Evolutionary conservation across 2,329 filamentous ascomycete species (phyloP).

Genomic region (Magnaporthales sp.): DNA sequence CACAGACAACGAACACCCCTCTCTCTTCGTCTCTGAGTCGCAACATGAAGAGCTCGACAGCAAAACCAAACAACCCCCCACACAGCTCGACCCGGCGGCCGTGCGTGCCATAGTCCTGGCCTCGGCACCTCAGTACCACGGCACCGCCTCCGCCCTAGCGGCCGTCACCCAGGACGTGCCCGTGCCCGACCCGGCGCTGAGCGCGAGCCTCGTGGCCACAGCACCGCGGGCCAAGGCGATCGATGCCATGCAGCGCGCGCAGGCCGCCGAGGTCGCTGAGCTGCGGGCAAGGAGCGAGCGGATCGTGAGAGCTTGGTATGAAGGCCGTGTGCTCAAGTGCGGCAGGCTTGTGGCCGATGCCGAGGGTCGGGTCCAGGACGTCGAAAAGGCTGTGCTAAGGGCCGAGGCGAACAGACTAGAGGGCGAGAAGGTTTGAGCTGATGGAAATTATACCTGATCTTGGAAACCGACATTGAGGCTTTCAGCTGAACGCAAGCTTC

Average conservation of each 20-base stretch:
- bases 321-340: conserved; percentile 58
- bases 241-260: conserved; percentile 51
- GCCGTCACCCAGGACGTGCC: conserved; percentile 44
- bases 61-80: conserved; percentile 34
- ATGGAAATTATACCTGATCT: background rate
- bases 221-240: conserved; percentile 56
- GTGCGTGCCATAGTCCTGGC: conserved; percentile 46
- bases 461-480: background rate
- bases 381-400: conserved; percentile 58
- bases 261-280: conserved; percentile 53
- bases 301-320: conserved; percentile 63
- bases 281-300: conserved; percentile 55
- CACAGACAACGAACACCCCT: conserved; percentile 43
- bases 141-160: conserved; percentile 47
- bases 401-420: conserved; percentile 41
- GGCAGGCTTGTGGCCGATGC: conserved; percentile 63
- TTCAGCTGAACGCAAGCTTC: background rate
- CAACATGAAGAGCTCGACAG: background rate
- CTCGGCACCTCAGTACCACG: conserved; percentile 45
- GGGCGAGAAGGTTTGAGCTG: conserved; percentile 11
- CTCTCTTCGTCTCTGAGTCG: conserved; percentile 41
- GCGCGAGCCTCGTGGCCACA: conserved; percentile 42
- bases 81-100: conserved; percentile 40
- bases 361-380: conserved; percentile 56
- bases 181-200: conserved; percentile 45